A percentile compares a stretch with the other conserved stretches of the same genome.
Conservation (phyloP, 2,329 filamentous ascomycete genomes). For the Drechslerella stenobrocha region DNA sequence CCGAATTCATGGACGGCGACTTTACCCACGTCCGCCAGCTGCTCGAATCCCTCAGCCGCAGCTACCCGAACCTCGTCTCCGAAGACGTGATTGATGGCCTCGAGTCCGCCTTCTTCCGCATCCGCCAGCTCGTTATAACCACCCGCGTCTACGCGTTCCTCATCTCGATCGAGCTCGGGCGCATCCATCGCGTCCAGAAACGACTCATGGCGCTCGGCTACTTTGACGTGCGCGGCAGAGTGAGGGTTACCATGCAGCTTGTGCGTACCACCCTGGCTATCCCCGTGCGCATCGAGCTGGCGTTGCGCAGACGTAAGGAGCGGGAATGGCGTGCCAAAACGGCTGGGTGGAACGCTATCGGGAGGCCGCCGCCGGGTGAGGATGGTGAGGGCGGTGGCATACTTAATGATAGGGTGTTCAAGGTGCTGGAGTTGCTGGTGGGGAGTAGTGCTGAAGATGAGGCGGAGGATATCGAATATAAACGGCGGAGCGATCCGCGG, state of each 20-base stretch:
- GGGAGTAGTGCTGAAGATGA: slow-evolving; percentile 57
- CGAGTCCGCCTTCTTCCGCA: slow-evolving; percentile 55
- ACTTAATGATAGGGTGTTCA: slow-evolving; percentile 56
- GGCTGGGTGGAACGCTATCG: slow-evolving; percentile 55
- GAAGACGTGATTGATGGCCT: slow-evolving; percentile 55
- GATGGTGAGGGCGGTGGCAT: slow-evolving; percentile 52
- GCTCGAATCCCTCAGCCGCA: slow-evolving; percentile 54
- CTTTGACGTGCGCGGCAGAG: slow-evolving; percentile 56
- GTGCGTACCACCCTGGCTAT: slow-evolving; percentile 56
- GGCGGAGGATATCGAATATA: slow-evolving; percentile 53
- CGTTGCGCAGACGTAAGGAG: slow-evolving; percentile 55
- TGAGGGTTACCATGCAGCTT: slow-evolving; percentile 56
- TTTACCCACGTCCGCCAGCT: slow-evolving; percentile 55
- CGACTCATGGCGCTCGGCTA: slow-evolving; percentile 56
- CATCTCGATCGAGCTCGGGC: slow-evolving; percentile 56
- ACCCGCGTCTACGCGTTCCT: slow-evolving; percentile 56
- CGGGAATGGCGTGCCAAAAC: slow-evolving; percentile 55
- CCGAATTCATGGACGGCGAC: slow-evolving; percentile 57
- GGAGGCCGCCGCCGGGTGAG: slow-evolving; percentile 53
- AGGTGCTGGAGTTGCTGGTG: slow-evolving; percentile 57
- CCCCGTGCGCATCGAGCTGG: slow-evolving; percentile 57
- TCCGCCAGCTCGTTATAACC: slow-evolving; percentile 56
- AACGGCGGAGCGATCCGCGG: slow-evolving; percentile 35
- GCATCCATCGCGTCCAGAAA: slow-evolving; percentile 56
- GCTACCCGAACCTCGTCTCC: slow-evolving; percentile 56